Evolutionary conservation across 192 early-diverging fungal species (phyloP).

Genomic region (Backusella mclennaniae): DNA sequence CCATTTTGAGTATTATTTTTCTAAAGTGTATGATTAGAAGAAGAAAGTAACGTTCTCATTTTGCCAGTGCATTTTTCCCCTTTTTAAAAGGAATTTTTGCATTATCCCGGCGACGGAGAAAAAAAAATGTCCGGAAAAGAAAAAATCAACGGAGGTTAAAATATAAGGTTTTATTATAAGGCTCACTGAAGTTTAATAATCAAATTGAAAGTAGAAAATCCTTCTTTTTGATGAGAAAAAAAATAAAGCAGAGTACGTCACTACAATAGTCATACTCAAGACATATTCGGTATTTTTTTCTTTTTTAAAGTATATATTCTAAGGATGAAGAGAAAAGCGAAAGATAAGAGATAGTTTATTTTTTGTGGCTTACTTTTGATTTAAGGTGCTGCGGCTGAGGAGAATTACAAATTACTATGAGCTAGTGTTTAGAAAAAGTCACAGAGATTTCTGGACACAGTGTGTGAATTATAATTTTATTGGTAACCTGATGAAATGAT

Average conservation of each 20-base stretch:
- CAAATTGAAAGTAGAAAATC: too few species aligned
- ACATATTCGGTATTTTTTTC: not conserved
- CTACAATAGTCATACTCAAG: too few species aligned
- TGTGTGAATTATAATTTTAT: not conserved
- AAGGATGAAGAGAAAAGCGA: not conserved
- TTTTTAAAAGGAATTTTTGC: not conserved
- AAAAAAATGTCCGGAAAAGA: slow-evolving; percentile 1
- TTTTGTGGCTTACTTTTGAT: not conserved
- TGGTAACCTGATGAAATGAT: too few species aligned
- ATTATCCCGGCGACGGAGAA: not conserved
- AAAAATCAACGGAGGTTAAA: not conserved
- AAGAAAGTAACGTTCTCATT: not conserved
- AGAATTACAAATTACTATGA: not conserved
- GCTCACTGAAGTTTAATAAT: not conserved
- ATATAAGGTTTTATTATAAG: not conserved
- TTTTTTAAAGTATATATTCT: not conserved
- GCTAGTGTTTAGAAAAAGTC: not conserved
- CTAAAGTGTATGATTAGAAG: not conserved
- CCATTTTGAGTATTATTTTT: not conserved
- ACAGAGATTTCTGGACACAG: not conserved
- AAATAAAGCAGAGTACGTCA: not conserved
- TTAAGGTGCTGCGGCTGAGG: not conserved
- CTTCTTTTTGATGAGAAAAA: not conserved
- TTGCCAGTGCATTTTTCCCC: not conserved
- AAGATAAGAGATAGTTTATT: not conserved